Percentiles rank a stretch among this genome's conserved stretches.
Evolutionary conservation across 192 early-diverging fungal species (phyloP).

Genomic region (Backusella australiensis): DNA sequence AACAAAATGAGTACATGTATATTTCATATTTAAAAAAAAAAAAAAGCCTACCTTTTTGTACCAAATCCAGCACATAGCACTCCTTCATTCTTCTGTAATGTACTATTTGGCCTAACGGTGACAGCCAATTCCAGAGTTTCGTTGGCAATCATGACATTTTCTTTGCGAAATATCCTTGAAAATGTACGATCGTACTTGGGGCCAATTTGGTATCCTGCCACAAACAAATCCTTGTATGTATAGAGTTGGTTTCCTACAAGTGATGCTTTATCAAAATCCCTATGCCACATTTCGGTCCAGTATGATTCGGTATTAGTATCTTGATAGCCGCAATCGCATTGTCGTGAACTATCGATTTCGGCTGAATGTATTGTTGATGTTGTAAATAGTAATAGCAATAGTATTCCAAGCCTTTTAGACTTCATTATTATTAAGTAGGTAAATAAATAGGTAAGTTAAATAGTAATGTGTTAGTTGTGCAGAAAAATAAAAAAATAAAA

Average conservation of each 20-base stretch:
- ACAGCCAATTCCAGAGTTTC: constrained; percentile 7
- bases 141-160: constrained; percentile 12
- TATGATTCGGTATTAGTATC: background rate
- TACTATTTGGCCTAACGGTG: constrained; percentile 1
- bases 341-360: background rate
- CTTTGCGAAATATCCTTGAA: constrained; percentile 4
- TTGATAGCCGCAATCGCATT: constrained; percentile 23
- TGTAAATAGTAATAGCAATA: background rate
- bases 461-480: background rate
- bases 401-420: background rate
- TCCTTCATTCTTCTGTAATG: background rate
- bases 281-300: constrained; percentile 22
- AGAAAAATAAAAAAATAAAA: background rate
- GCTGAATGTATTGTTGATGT: background rate
- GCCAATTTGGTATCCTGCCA: background rate
- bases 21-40: too few relatives aligned
- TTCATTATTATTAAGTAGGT: background rate
- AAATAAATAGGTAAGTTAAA: background rate
- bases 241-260: background rate
- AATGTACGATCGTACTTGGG: background rate
- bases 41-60: constrained; percentile 11
- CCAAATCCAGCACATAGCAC: constrained; percentile 12
- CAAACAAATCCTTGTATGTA: background rate
- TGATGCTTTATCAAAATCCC: background rate
- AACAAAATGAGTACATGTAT: too few relatives aligned